These are phyloP conservation scores for Blumeria hordei DNA, from an alignment of 2,329 filamentous ascomycete genomes.

Conservation along the genomic window DNA sequence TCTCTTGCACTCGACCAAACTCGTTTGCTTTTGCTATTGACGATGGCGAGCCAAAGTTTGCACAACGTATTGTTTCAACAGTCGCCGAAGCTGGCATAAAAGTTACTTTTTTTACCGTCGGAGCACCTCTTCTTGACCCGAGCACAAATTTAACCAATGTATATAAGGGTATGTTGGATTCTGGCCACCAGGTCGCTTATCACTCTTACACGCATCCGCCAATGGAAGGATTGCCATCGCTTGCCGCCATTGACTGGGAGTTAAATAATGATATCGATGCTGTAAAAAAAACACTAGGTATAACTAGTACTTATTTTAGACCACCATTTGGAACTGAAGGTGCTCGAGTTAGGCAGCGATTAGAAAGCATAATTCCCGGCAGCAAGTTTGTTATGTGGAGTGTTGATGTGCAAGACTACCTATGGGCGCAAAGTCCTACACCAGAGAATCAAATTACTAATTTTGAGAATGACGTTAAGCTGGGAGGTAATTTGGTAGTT, in stretches of 20 bases:
- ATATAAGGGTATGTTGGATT: conserved; percentile 35
- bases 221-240: conserved; percentile 30
- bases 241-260: conserved; percentile 34
- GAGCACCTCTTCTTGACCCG: conserved; percentile 31
- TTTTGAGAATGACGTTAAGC: conserved; percentile 36
- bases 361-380: conserved; percentile 25
- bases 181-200: conserved; percentile 43
- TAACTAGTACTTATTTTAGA: conserved; percentile 33
- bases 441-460: conserved; percentile 42
- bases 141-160: conserved; percentile 36
- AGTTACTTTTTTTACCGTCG: conserved; percentile 50
- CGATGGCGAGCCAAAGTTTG: conserved; percentile 35
- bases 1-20: conserved; percentile 41
- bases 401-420: conserved; percentile 47
- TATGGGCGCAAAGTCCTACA: conserved; percentile 35
- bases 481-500: conserved; percentile 38
- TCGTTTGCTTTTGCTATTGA: conserved; percentile 51
- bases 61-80: conserved; percentile 34
- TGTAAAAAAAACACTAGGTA: conserved; percentile 17
- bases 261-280: conserved; percentile 30
- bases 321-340: conserved; percentile 46
- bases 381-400: conserved; percentile 42
- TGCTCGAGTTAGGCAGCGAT: conserved; percentile 37
- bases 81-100: conserved; percentile 35
- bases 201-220: conserved; percentile 48